Percentiles rank a stretch among this genome's conserved stretches.
phyloP scores from a whole-genome alignment of 768 basidiomycete species.

The Antrodiella citrinella region DNA sequence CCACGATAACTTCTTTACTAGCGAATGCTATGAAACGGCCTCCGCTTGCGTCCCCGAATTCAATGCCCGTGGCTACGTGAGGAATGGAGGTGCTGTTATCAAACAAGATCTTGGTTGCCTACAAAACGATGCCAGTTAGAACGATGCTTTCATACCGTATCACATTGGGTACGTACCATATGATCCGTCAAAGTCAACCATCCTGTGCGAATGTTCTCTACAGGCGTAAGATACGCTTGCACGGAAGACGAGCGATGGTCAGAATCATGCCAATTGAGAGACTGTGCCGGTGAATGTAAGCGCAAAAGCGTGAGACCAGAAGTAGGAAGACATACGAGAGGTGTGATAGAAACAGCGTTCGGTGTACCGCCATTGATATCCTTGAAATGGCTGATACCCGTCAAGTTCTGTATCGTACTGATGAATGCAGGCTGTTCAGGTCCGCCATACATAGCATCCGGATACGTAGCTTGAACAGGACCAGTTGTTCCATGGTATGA shows the following conservation, averaged over 20 bases:
- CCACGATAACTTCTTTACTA: constrained; percentile 42
- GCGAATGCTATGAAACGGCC: constrained; percentile 31
- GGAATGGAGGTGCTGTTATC: constrained; percentile 27
- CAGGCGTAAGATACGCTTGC: constrained; percentile 46
- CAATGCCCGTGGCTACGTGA: constrained; percentile 36
- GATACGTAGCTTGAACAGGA: constrained; percentile 14
- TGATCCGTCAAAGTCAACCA: constrained; percentile 36
- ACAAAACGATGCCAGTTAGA: neutral
- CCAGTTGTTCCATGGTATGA: constrained; percentile 21
- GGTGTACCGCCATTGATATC: constrained; percentile 51
- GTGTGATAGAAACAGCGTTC: constrained; percentile 49
- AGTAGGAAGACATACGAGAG: constrained; percentile 27
- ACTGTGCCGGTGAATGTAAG: neutral
- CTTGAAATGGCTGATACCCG: constrained; percentile 37
- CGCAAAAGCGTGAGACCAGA: neutral
- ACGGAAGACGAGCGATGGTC: constrained; percentile 47
- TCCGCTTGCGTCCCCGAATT: constrained; percentile 30
- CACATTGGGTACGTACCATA: neutral
- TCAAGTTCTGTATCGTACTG: constrained; percentile 36
- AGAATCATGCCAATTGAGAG: constrained; percentile 15
- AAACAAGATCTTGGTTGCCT: constrained; percentile 30
- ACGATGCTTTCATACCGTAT: neutral
- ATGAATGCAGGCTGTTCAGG: constrained; percentile 32
- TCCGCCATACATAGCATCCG: neutral
- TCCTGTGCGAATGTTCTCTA: constrained; percentile 37